A percentile compares a stretch with the other conserved stretches of the same genome.
These are phyloP conservation scores for Strobilomyces dryophilus DNA, from an alignment of 768 basidiomycete species.

Conservation along the genomic window DNA sequence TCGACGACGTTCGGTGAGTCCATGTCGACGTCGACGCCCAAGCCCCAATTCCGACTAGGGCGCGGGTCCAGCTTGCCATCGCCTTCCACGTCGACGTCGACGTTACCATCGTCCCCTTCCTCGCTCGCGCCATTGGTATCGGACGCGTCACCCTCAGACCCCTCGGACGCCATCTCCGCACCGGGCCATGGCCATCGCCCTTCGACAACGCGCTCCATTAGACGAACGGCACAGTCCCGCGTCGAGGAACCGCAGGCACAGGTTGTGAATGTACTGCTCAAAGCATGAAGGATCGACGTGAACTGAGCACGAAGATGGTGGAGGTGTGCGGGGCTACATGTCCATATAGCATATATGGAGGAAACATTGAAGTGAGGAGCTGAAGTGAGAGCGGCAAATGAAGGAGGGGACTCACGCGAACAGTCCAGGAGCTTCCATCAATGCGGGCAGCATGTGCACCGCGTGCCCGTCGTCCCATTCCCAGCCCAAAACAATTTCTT, in stretches of 20 bases:
- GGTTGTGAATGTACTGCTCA: slow-evolving; percentile 67
- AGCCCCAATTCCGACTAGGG: slow-evolving; percentile 10
- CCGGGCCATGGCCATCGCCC: slow-evolving; percentile 29
- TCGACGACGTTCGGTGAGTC: slow-evolving; percentile 7
- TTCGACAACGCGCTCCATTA: slow-evolving; percentile 65
- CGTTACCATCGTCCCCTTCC: slow-evolving; percentile 12
- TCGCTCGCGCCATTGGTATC: slow-evolving; percentile 14
- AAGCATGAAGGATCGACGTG: slow-evolving; percentile 64
- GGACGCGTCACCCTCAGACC: slow-evolving; percentile 19
- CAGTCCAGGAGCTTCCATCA: slow-evolving; percentile 52
- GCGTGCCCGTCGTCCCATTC: slow-evolving; percentile 95
- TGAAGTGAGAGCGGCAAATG: not conserved
- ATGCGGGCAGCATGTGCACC: slow-evolving; percentile 70
- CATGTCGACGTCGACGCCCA: slow-evolving; percentile 25
- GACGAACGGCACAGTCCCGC: slow-evolving; percentile 56
- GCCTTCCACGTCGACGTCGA: slow-evolving; percentile 24
- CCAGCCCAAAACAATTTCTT: slow-evolving; percentile 90
- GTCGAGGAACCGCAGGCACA: slow-evolving; percentile 68
- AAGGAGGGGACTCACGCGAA: slow-evolving; percentile 47
- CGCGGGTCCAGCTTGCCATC: slow-evolving; percentile 9
- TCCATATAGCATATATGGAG: not conserved
- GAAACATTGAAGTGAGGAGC: slow-evolving; percentile 10
- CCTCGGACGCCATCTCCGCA: slow-evolving; percentile 24
- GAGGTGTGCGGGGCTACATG: slow-evolving; percentile 43
- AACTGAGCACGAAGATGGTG: slow-evolving; percentile 59